A percentile compares a stretch with the other conserved stretches of the same genome.
These are phyloP conservation scores for Linum tenue DNA, from an alignment of 345 rosid species.

Conservation along the genomic window DNA sequence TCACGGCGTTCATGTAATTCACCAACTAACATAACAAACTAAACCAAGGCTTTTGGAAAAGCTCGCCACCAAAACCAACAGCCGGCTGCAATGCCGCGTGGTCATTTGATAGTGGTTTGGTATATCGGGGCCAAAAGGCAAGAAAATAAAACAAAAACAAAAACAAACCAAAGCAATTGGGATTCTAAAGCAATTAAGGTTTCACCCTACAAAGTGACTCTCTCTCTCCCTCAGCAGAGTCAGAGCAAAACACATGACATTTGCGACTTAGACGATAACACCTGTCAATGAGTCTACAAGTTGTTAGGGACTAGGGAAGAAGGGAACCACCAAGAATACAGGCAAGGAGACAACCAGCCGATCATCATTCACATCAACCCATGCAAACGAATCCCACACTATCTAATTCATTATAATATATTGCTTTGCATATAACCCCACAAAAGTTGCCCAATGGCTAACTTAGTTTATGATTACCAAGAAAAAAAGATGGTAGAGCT, in stretches of 20 bases:
- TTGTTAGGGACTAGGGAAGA: constrained; percentile 63
- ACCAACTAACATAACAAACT: background rate
- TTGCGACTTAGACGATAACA: constrained; percentile 25
- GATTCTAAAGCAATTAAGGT: constrained; percentile 29
- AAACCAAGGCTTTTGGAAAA: no score
- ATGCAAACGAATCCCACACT: constrained; percentile 25
- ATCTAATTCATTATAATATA: background rate
- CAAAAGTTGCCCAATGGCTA: constrained; percentile 22
- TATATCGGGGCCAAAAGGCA: constrained; percentile 4
- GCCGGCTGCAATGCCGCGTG: background rate
- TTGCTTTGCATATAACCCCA: constrained; percentile 2
- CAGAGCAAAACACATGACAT: constrained; percentile 25
- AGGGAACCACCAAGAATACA: constrained; percentile 70
- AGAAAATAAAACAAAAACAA: constrained; percentile 5
- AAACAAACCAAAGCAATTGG: constrained; percentile 14
- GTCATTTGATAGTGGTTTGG: background rate
- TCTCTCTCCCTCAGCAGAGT: constrained; percentile 5
- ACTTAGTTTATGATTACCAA: constrained; percentile 36
- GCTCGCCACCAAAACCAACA: background rate
- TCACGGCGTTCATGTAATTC: background rate
- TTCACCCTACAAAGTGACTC: constrained; percentile 8
- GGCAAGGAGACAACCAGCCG: constrained; percentile 60
- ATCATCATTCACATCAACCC: constrained; percentile 36
- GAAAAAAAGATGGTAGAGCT: constrained; percentile 15
- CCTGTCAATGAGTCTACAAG: constrained; percentile 26